Conservation (phyloP, 1,284 basidiomycete species). For the Boletellus dicymbophilus region DNA sequence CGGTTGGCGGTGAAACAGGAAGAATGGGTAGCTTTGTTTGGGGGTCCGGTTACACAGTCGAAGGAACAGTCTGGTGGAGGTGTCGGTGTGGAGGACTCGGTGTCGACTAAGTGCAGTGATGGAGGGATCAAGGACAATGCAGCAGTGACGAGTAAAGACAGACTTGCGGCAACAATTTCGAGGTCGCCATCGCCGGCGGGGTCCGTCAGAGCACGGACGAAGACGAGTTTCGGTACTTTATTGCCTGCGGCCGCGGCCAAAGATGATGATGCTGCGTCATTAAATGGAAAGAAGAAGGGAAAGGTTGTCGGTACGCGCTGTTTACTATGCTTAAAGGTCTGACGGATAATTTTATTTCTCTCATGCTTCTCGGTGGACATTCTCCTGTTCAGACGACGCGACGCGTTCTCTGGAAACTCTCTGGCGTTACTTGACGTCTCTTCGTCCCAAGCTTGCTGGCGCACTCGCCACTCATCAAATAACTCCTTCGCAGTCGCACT, state of each 20-base stretch:
- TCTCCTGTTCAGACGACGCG: slow-evolving; percentile 48
- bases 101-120: slow-evolving; percentile 32
- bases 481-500: slow-evolving; percentile 67
- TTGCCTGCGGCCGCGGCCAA: slow-evolving; percentile 41
- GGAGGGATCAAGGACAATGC: slow-evolving; percentile 9
- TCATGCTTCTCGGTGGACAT: neutral
- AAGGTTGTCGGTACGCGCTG: slow-evolving; percentile 33
- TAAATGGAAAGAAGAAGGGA: slow-evolving; percentile 42
- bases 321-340: neutral
- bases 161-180: slow-evolving; percentile 27
- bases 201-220: slow-evolving; percentile 52
- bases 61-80: slow-evolving; percentile 14
- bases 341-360: slow-evolving; percentile 2
- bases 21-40: slow-evolving; percentile 87
- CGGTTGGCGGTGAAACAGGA: slow-evolving; percentile 68
- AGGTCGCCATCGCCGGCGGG: slow-evolving; percentile 44
- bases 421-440: slow-evolving; percentile 77
- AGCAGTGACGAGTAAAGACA: slow-evolving; percentile 23
- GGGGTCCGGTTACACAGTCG: slow-evolving; percentile 55
- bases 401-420: slow-evolving; percentile 70
- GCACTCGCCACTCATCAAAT: slow-evolving; percentile 74
- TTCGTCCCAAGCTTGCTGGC: slow-evolving; percentile 80
- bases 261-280: slow-evolving; percentile 64
- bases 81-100: slow-evolving; percentile 24
- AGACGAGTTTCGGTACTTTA: slow-evolving; percentile 54